Evolutionary conservation across 2,329 filamentous ascomycete species (phyloP).

Genomic region (Fusarium sulawesiense): DNA sequence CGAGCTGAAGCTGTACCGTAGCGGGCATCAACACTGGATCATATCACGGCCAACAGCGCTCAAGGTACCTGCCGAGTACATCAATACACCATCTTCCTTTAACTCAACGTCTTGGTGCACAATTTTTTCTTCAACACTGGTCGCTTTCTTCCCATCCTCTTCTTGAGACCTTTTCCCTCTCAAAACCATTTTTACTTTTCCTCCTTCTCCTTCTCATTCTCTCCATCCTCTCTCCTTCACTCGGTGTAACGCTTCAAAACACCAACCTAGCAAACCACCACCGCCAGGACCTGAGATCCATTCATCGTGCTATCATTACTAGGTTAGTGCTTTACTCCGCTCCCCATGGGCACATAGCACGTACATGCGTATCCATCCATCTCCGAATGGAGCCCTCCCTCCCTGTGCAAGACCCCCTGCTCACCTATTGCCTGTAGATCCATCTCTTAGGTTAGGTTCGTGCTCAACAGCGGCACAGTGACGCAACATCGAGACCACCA

Average conservation of each 20-base stretch:
- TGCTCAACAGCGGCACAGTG: constrained; percentile 43
- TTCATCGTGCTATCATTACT: constrained; percentile 16
- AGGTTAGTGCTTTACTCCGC: constrained; percentile 28
- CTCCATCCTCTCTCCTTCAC: constrained; percentile 8
- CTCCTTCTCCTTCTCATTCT: not conserved
- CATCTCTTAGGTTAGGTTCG: constrained; percentile 34
- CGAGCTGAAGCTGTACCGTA: constrained; percentile 32
- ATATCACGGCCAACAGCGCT: constrained; percentile 12
- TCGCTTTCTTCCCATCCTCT: constrained; percentile 13
- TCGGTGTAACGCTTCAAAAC: constrained; percentile 19
- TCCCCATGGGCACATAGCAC: constrained; percentile 32
- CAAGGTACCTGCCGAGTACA: constrained; percentile 37
- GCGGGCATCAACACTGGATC: constrained; percentile 27
- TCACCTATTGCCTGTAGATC: constrained; percentile 42
- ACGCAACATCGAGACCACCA: constrained; percentile 46
- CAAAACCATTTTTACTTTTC: not conserved
- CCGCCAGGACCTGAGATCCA: constrained; percentile 20
- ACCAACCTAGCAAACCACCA: constrained; percentile 23
- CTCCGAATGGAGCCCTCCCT: constrained; percentile 15
- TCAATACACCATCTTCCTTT: constrained; percentile 27
- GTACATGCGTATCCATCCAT: constrained; percentile 15
- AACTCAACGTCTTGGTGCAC: constrained; percentile 22
- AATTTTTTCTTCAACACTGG: not conserved
- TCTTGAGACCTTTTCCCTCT: constrained; percentile 16
- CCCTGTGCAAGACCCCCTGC: constrained; percentile 37